Evolutionary conservation across 2,329 filamentous ascomycete genomes (phyloP), one percentile per base, ranked within the genome.

Genomic region (Fusarium duplospermum): DNA sequence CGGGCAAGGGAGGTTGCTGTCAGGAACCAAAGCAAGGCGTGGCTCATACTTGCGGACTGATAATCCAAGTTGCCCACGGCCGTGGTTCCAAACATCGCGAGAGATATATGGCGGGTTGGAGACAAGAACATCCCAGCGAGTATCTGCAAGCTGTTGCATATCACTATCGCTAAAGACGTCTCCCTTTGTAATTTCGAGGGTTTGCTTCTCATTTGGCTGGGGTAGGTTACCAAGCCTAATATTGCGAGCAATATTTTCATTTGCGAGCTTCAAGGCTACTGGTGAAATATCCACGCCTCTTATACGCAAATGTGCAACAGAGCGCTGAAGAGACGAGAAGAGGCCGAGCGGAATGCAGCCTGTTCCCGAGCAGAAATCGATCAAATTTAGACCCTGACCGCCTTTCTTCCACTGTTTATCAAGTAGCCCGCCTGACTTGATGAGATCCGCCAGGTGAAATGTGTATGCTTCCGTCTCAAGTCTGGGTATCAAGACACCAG

Each of bases 81-180:
- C 84, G 4, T 81, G 72, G 38, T 80, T 68, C 84, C 84, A 86
- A 11, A 82, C 77, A 42, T 80, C 74, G 0, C 86, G 84, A 2
- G 95, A 97, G 60, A 98, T 92, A 81, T 98, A 98, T 1, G 96
- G 96, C 18, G 96, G 96, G 78, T 99, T 99, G 2, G 93, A 93
- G 38, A 96, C 89, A 2, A 99, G 83, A 5, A 98, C 83, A 71
- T 97, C 91, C 78, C 81, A 88, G 4, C 40, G 74, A 18, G 56
- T 61, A 10, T 52, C 47, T 1, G 78, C 52, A 3, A 84, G 67
- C 2, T 66, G 35, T 4, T 70, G 50, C 62, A 86, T 81, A 69
- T 82, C 83, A 36, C 75, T 78, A 18, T 86, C 82, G 8, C 80
- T 78, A 70, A 90, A 90, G 16, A 91, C 81, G 67, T 91, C 83